These are phyloP conservation scores for Boletus vinaceobasis DNA, from an alignment of 768 basidiomycete species.

Conservation along the genomic window DNA sequence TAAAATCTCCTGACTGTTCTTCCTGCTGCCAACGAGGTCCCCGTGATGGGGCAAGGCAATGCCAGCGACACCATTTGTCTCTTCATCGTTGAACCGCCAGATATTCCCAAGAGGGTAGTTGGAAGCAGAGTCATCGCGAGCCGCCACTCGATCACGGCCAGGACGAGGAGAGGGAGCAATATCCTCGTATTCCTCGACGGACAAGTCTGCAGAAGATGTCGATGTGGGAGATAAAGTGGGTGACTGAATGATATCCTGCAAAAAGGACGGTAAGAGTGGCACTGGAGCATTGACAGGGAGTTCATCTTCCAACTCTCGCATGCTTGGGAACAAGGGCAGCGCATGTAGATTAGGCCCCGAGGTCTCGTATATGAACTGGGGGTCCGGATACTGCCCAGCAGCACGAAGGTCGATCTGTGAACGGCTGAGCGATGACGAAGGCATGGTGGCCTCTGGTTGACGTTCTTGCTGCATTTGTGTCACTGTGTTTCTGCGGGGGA, in stretches of 20 bases:
- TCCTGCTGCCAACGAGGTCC: slow-evolving; percentile 38
- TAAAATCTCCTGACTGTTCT: slow-evolving; percentile 37
- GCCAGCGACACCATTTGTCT: slow-evolving; percentile 52
- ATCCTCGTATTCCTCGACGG: slow-evolving; percentile 55
- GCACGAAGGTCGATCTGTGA: slow-evolving; percentile 45
- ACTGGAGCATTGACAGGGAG: slow-evolving; percentile 34
- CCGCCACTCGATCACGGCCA: slow-evolving; percentile 26
- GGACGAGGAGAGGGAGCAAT: slow-evolving; percentile 26
- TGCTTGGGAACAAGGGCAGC: slow-evolving; percentile 35
- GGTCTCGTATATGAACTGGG: slow-evolving; percentile 71
- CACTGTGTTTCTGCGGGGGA: slow-evolving; percentile 41
- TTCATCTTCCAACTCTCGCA: slow-evolving; percentile 22
- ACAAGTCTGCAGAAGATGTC: slow-evolving; percentile 63
- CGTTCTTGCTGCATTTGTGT: slow-evolving; percentile 45
- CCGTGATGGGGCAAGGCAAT: slow-evolving; percentile 46
- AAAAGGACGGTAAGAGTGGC: slow-evolving; percentile 71
- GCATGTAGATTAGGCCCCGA: slow-evolving; percentile 42
- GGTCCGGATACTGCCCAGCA: slow-evolving; percentile 41
- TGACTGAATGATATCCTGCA: slow-evolving; percentile 70
- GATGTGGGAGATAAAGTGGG: slow-evolving; percentile 64
- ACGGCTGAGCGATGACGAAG: slow-evolving; percentile 38
- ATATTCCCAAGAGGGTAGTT: slow-evolving; percentile 48
- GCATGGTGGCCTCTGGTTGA: slow-evolving; percentile 37
- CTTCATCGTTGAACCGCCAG: slow-evolving; percentile 72
- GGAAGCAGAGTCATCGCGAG: slow-evolving; percentile 26